Conservation (phyloP, 192 early-diverging fungal genomes). For the Jimgerdemannia flammicorona region DNA sequence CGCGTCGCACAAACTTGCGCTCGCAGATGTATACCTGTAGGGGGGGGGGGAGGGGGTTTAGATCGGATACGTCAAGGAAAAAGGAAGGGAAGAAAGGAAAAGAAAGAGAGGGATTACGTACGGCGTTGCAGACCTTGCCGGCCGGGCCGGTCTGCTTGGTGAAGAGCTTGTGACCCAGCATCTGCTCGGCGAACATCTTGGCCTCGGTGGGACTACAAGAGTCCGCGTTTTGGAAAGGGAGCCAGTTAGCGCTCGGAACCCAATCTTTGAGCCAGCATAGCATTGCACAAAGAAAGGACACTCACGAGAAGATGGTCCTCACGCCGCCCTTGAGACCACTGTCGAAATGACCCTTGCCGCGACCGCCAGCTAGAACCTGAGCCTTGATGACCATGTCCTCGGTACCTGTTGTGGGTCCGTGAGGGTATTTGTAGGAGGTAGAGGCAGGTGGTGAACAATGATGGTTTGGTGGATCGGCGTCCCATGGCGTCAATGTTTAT, state of each 20-base stretch:
- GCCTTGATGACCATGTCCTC: constrained; percentile 76
- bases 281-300: not conserved
- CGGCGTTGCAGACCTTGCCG: constrained; percentile 91
- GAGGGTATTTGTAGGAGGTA: not conserved
- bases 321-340: constrained; percentile 97
- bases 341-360: constrained; percentile 97
- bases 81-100: not conserved
- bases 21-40: constrained; percentile 75
- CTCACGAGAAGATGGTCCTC: constrained; percentile 86
- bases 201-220: constrained; percentile 77
- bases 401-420: constrained; percentile 30
- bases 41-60: not conserved
- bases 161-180: constrained; percentile 96
- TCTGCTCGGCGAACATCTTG: constrained; percentile 84
- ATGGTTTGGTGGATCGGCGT: no score
- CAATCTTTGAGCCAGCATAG: no score
- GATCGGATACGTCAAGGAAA: not conserved
- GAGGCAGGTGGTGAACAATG: no score
- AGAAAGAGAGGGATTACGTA: constrained; percentile 15
- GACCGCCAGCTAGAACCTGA: constrained; percentile 97
- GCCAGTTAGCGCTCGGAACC: no score
- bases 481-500: no score
- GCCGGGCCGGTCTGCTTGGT: constrained; percentile 98
- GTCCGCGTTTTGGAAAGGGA: not conserved
- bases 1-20: constrained; percentile 93